Evolutionary conservation across 345 rosid genomes (phyloP), one percentile per base, ranked within the genome.

Genomic region (Pistacia vera): DNA sequence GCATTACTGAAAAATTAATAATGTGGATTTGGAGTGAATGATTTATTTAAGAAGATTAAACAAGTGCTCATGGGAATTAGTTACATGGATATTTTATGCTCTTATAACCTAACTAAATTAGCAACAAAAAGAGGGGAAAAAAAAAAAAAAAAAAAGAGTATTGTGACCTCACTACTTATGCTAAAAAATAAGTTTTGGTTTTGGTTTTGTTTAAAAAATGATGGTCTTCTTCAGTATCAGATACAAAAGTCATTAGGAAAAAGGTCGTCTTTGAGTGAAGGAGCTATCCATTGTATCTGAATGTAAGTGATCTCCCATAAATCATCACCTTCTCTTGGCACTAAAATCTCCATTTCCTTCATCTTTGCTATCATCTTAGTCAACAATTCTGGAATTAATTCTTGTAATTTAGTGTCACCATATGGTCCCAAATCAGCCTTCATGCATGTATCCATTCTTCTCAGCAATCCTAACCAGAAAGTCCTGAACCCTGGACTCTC

Each of bases 371-470:
- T 93, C 82, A 96, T 91, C 57, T 81, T 85, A 17, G 80, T 92
- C 85, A 94, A 66, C 67, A 94, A 74, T 1, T 85, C 88, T 17
- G 99, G 94, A 30, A 92, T 84, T 4, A 78, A 73, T 17, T 89
- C 85, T 30, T 85, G 87, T 78, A 93, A 77, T 30, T 64, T 80
- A 8, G 95, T 89, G 59, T 87, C 88, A 1, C 97, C 99, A 44
- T 86, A 91, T 0, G 60, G 76, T 55, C 97, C 97, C 68, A 93
- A 68, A 78, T 93, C 94, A 1, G 95, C 92, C 68, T 95, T 93
- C 96, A 95, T 92, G 70, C 97, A 95, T 0, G 99, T 95, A 72
- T 93, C 99, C 99, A 93, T 93, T 66, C 99, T 90, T 63, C 98
- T 91, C 82, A 96, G 68, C 22, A 93, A 88, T 33, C 97, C 98